A percentile compares a stretch with the other conserved stretches of the same genome.
phyloP scores from a whole-genome alignment of 1,139 yeast genomes.

The Meyerozyma guilliermondii region DNA sequence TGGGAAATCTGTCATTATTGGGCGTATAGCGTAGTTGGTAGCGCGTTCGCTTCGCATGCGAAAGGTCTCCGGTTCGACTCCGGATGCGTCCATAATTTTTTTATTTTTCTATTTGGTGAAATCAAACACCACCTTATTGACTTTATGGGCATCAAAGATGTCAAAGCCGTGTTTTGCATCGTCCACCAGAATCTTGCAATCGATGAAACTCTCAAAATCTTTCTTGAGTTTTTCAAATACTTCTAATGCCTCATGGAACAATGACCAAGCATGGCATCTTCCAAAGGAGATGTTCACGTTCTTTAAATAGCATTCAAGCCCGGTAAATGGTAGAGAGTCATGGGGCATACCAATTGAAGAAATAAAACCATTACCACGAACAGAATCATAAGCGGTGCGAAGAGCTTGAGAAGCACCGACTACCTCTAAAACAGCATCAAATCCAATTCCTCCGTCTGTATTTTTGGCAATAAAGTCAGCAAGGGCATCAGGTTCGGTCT shows the following conservation, averaged over 20 bases:
- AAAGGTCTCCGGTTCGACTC: constrained; percentile 12
- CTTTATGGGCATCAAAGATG: constrained; percentile 36
- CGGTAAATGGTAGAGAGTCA: constrained; percentile 52
- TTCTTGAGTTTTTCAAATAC: constrained; percentile 41
- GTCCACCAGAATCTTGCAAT: constrained; percentile 34
- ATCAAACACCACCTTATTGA: constrained; percentile 51
- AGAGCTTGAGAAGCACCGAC: constrained; percentile 53
- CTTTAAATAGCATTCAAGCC: constrained; percentile 54
- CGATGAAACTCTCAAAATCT: constrained; percentile 46
- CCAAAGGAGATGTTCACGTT: constrained; percentile 59
- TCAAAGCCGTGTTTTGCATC: not conserved
- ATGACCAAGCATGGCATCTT: constrained; percentile 58
- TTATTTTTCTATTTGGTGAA: constrained; percentile 6
- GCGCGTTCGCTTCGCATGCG: constrained; percentile 14
- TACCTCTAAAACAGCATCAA: constrained; percentile 55
- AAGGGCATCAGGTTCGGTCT: constrained; percentile 27
- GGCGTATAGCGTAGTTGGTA: constrained; percentile 17
- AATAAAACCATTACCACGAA: constrained; percentile 56
- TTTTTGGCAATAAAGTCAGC: constrained; percentile 19
- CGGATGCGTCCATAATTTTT: constrained; percentile 10
- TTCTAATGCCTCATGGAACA: constrained; percentile 49
- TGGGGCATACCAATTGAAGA: constrained; percentile 62
- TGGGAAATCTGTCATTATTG: not conserved
- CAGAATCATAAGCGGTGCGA: constrained; percentile 46
- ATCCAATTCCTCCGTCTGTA: constrained; percentile 34